These are phyloP conservation scores for Teunomyces stri DNA, from an alignment of 805 yeast genomes.

Conservation along the genomic window DNA sequence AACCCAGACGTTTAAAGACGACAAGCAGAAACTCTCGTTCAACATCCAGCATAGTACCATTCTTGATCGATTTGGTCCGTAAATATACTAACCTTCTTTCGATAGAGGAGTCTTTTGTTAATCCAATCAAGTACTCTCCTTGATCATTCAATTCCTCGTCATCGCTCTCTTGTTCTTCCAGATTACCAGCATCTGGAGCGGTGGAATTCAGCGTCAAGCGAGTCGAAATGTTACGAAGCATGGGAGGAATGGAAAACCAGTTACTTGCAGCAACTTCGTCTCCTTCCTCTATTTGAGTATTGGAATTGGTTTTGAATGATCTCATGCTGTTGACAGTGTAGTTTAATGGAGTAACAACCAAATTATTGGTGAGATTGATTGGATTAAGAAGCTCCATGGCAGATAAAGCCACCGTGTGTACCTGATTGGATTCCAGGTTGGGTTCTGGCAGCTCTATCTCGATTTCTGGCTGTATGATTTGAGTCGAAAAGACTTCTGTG, in stretches of 20 bases:
- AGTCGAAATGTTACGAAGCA: constrained; percentile 1
- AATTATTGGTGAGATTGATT: constrained; percentile 30
- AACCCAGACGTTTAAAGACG: constrained; percentile 22
- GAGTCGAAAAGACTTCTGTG: constrained; percentile 4
- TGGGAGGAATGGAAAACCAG: constrained; percentile 12
- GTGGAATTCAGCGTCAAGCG: not conserved
- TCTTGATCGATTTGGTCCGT: constrained; percentile 7
- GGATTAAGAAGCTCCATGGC: constrained; percentile 35
- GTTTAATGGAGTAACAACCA: constrained; percentile 38
- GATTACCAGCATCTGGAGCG: constrained; percentile 2
- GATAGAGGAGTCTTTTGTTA: constrained; percentile 13
- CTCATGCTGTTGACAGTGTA: constrained; percentile 35
- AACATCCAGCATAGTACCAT: constrained; percentile 2
- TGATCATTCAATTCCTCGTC: constrained; percentile 10
- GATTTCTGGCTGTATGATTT: constrained; percentile 10
- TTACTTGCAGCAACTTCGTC: not conserved
- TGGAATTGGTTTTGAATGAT: constrained; percentile 13
- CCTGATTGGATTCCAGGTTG: not conserved
- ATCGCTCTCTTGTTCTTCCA: constrained; percentile 2
- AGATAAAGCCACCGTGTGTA: constrained; percentile 9
- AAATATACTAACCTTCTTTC: constrained; percentile 27
- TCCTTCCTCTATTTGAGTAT: not conserved
- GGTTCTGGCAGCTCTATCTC: not conserved
- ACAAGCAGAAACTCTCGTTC: constrained; percentile 31
- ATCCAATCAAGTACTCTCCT: constrained; percentile 24